Evolutionary conservation across 164 flowering plant genomes (phyloP).

Genomic region (Umbilicus rupestris): DNA sequence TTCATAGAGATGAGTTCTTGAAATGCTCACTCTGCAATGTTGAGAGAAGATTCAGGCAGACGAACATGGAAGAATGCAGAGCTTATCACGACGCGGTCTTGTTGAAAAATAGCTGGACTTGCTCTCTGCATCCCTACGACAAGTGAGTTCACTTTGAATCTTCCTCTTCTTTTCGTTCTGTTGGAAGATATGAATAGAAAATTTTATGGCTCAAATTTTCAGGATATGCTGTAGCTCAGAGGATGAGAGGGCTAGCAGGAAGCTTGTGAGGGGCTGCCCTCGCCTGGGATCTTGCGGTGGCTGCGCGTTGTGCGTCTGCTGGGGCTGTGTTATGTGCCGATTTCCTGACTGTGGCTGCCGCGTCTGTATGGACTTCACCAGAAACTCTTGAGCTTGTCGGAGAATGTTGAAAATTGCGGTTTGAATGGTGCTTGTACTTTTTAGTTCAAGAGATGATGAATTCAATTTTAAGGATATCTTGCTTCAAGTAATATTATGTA

Average conservation of each 20-base stretch:
- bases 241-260: background rate
- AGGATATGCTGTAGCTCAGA: background rate
- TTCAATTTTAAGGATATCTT: no score
- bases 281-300: background rate
- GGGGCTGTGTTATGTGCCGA: slow-evolving; percentile 6
- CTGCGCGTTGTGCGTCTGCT: slow-evolving; percentile 6
- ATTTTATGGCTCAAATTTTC: background rate
- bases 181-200: background rate
- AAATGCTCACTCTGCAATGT: slow-evolving; percentile 19
- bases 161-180: background rate
- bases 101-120: background rate
- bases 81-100: slow-evolving; percentile 21
- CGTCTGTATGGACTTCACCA: slow-evolving; percentile 8
- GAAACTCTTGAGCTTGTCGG: background rate
- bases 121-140: background rate
- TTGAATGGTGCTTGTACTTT: no score
- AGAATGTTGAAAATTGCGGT: no score
- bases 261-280: slow-evolving; percentile 7
- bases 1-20: slow-evolving; percentile 32
- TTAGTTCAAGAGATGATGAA: no score
- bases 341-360: slow-evolving; percentile 9
- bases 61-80: slow-evolving; percentile 17
- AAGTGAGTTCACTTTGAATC: no score
- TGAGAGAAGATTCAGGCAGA: slow-evolving; percentile 21
- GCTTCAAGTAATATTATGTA: no score